A percentile compares a stretch with the other conserved stretches of the same genome.
These are phyloP conservation scores for Coccomyxa sp. DNA, from an alignment of 139 green algal genomes.

Conservation along the genomic window DNA sequence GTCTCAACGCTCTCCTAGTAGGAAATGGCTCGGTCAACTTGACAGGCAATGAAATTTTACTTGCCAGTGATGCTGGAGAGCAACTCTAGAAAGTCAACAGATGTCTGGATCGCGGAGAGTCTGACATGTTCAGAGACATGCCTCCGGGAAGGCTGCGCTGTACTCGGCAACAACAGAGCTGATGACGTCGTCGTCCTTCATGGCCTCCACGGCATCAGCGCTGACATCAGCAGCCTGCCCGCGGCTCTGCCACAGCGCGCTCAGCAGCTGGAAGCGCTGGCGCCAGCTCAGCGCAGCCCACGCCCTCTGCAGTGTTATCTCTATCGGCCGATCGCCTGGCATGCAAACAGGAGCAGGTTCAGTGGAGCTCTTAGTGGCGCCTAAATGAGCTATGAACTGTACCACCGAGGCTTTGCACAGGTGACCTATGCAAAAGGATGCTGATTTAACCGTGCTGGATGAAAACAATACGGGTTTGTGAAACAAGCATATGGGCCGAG, in stretches of 20 bases:
- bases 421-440: too few species aligned
- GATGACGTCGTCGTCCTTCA: constrained; percentile 45
- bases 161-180: constrained; percentile 21
- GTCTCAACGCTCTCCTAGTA: too few species aligned
- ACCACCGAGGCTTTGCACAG: neutral
- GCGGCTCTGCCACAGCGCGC: neutral
- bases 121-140: neutral
- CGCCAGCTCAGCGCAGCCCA: constrained; percentile 53
- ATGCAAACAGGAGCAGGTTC: neutral
- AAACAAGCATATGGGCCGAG: too few species aligned
- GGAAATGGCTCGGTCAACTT: too few species aligned
- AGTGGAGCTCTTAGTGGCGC: neutral
- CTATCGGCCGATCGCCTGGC: constrained; percentile 70
- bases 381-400: neutral
- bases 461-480: too few species aligned
- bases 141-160: neutral
- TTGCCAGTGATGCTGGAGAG: neutral
- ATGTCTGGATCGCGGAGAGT: neutral
- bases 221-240: neutral
- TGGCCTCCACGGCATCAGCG: constrained; percentile 9
- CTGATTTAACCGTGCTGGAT: too few species aligned
- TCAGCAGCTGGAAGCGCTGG: constrained; percentile 31
- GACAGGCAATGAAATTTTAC: neutral
- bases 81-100: neutral
- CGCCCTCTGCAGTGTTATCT: constrained; percentile 71